Evolutionary conservation across 179 eudicot genomes (phyloP), one percentile per base, ranked within the genome.

Genomic region (Silene vulgaris): DNA sequence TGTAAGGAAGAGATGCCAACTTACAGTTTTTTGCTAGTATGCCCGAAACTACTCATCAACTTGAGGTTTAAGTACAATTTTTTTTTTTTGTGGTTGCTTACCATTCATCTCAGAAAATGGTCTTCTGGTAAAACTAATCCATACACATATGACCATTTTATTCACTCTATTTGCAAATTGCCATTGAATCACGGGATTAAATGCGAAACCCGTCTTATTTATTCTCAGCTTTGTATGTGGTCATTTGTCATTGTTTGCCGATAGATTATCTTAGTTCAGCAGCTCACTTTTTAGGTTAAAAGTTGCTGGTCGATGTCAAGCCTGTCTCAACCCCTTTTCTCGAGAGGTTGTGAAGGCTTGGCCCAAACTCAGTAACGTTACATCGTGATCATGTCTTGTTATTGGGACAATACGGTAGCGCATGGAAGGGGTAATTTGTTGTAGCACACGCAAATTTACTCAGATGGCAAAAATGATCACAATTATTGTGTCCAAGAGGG

Each of bases 21-120:
- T 69, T 16, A 23, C 80, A 69, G 52, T 35, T 40, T 77, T 81
- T 77, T 74, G 78, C 76, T 62, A 64, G 73, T 52, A 48, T 61
- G 50, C 73, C 62, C 8, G 17, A 52, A 71, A 52, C 11, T 64
- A 76, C 62, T 76, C 17, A 43, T 80, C 69, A 43, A 71, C 69
- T 64, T 4, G 28, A 71, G 71, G 11, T 35, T 73, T 48, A 23
- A 69, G 68, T 29, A 76, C 29, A 21, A 13, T 35, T 35, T 35
- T 35, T 32, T 75, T 60, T 68, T 74, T 77, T 45, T 43, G 28
- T 50, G 74, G 70, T 43, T 77, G 76, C 72, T 48, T 35, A 63
- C 76, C 71, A 20, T 74, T 9, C 14, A 28, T 54, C 54, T 66
- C 5, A 67, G 67, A 23, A 71, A 59, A 60, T 57, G 65, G 30